Evolutionary conservation across 2,329 filamentous ascomycete genomes (phyloP).

Genomic region (Ascochyta koolunga): DNA sequence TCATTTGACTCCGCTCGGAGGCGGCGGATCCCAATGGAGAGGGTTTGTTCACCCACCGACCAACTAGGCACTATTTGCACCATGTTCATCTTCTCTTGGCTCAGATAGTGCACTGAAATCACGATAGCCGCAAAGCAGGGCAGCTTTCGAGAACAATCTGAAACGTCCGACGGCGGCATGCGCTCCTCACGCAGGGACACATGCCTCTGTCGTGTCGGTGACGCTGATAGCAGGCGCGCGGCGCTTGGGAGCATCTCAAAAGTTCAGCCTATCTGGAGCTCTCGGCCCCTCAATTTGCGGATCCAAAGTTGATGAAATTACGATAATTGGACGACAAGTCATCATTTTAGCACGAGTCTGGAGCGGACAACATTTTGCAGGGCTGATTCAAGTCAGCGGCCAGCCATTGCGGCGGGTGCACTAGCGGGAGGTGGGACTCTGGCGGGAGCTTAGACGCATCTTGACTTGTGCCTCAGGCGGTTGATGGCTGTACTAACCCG

Average conservation of each 20-base stretch:
- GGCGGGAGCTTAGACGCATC: slow-evolving; percentile 1
- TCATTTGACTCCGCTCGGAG: slow-evolving; percentile 2
- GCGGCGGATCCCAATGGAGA: slow-evolving; percentile 3
- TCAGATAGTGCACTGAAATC: background rate
- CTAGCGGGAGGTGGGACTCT: slow-evolving; percentile 9
- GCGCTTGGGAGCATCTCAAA: background rate
- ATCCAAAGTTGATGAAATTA: background rate
- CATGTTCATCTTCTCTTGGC: slow-evolving; percentile 2
- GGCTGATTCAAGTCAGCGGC: slow-evolving; percentile 7
- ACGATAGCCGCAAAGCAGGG: background rate
- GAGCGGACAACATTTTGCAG: background rate
- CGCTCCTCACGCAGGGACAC: background rate
- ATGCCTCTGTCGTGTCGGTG: slow-evolving; percentile 1
- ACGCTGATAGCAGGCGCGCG: background rate
- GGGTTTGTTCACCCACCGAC: slow-evolving; percentile 1
- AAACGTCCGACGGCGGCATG: background rate
- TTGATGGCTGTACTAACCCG: background rate
- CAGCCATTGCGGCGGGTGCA: slow-evolving; percentile 3
- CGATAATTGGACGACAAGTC: background rate
- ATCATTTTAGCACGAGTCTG: background rate
- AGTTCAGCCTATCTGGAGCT: slow-evolving; percentile 1
- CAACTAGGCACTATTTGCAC: slow-evolving; percentile 4
- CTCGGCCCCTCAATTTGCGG: slow-evolving; percentile 13
- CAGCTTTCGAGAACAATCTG: background rate
- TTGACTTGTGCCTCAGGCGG: background rate